Evolutionary conservation across 805 yeast species (phyloP).

Genomic region (Wickerhamiella kurtzmanii): DNA sequence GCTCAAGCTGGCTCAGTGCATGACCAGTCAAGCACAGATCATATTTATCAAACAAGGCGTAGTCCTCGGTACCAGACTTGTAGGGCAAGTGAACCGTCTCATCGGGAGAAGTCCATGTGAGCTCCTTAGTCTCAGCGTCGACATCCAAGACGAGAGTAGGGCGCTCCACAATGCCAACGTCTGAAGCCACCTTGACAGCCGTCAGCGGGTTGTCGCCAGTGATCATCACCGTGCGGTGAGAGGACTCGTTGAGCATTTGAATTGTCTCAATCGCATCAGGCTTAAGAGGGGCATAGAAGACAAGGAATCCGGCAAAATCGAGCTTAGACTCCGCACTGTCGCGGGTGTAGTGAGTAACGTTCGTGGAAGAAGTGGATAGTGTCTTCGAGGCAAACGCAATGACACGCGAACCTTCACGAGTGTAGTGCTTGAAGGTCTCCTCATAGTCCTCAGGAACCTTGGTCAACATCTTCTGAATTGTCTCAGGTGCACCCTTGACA

Average conservation of each 20-base stretch:
- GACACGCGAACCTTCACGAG: slow-evolving; percentile 93
- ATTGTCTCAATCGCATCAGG: slow-evolving; percentile 83
- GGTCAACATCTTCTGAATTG: slow-evolving; percentile 62
- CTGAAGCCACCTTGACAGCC: slow-evolving; percentile 94
- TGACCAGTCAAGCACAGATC: slow-evolving; percentile 91
- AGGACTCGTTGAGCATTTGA: slow-evolving; percentile 83
- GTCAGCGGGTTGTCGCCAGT: slow-evolving; percentile 98
- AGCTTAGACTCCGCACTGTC: slow-evolving; percentile 63
- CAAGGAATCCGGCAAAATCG: slow-evolving; percentile 80
- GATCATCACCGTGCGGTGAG: slow-evolving; percentile 93
- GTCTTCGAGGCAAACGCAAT: slow-evolving; percentile 84
- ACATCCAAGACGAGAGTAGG: slow-evolving; percentile 77
- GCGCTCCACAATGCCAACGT: slow-evolving; percentile 75
- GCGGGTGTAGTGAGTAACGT: slow-evolving; percentile 46
- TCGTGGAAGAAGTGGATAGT: slow-evolving; percentile 36
- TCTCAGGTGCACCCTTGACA: slow-evolving; percentile 97
- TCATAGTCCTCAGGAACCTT: slow-evolving; percentile 70
- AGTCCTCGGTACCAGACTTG: slow-evolving; percentile 24
- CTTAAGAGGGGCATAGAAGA: slow-evolving; percentile 95
- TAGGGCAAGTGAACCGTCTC: slow-evolving; percentile 54
- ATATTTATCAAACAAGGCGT: slow-evolving; percentile 43
- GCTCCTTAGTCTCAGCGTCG: slow-evolving; percentile 50
- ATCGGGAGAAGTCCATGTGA: slow-evolving; percentile 75
- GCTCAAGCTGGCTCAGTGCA: slow-evolving; percentile 54
- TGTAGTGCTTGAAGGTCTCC: slow-evolving; percentile 72